These are phyloP conservation scores for Geotrichum histeridarum DNA, from an alignment of 1,139 yeast genomes.

Conservation along the genomic window DNA sequence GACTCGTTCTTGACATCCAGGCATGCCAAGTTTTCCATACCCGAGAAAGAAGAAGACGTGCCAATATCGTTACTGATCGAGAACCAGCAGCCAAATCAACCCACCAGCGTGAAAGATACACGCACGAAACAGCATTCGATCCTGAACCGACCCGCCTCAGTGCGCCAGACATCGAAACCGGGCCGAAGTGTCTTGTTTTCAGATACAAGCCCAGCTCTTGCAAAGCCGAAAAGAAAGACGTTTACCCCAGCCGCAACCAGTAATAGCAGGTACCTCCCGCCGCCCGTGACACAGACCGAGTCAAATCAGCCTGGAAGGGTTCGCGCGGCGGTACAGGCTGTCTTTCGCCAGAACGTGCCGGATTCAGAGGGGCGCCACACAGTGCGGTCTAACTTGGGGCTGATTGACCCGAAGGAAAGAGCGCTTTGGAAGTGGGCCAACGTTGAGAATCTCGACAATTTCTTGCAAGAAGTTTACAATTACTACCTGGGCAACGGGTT, in stretches of 20 bases:
- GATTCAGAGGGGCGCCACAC: slow-evolving; percentile 3
- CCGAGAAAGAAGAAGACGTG: slow-evolving; percentile 15
- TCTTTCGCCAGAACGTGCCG: slow-evolving; percentile 5
- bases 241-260: not conserved
- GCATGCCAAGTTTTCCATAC: not conserved
- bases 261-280: not conserved
- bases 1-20: slow-evolving; percentile 4
- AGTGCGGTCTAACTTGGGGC: slow-evolving; percentile 7
- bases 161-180: not conserved
- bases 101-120: not conserved
- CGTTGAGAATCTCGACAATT: slow-evolving; percentile 82
- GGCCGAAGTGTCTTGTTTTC: slow-evolving; percentile 8
- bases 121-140: slow-evolving; percentile 8
- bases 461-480: slow-evolving; percentile 73
- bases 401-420: slow-evolving; percentile 58
- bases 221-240: not conserved
- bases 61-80: slow-evolving; percentile 16
- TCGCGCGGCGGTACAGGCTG: slow-evolving; percentile 6
- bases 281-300: not conserved
- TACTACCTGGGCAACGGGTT: slow-evolving; percentile 86
- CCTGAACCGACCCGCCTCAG: slow-evolving; percentile 1
- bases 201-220: not conserved
- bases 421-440: slow-evolving; percentile 97
- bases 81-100: slow-evolving; percentile 7
- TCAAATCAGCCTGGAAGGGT: slow-evolving; percentile 3